These are phyloP conservation scores for Penicillium daleae DNA, from an alignment of 495 filamentous ascomycete genomes.

Conservation along the genomic window DNA sequence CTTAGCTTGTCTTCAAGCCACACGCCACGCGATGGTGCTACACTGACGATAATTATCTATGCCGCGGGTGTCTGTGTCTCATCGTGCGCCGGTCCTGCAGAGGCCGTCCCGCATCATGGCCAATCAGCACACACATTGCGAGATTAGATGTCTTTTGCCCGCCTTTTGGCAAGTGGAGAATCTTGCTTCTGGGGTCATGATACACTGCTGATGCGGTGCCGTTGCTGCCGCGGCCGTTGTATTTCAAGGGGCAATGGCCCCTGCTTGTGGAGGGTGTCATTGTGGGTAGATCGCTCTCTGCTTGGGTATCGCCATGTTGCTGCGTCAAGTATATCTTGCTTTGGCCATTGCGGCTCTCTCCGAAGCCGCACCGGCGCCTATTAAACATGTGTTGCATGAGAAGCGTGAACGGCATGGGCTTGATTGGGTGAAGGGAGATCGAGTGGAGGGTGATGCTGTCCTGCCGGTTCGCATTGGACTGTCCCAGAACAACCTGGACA, in stretches of 20 bases:
- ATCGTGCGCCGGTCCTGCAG: conserved; percentile 9
- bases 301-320: conserved; percentile 16
- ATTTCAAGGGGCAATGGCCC: conserved; percentile 12
- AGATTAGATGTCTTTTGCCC: conserved; percentile 9
- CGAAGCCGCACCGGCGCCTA: conserved; percentile 36
- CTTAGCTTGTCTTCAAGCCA: conserved; percentile 18
- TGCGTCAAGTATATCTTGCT: conserved; percentile 31
- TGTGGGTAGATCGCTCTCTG: neutral
- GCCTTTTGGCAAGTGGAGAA: conserved; percentile 8
- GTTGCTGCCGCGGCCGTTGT: conserved; percentile 1
- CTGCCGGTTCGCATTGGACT: conserved; percentile 38
- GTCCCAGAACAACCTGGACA: conserved; percentile 35
- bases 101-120: conserved; percentile 5
- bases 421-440: conserved; percentile 41
- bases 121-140: conserved; percentile 9
- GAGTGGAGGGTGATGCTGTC: conserved; percentile 32
- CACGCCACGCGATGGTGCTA: conserved; percentile 4
- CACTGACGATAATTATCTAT: neutral
- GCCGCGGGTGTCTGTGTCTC: conserved; percentile 13
- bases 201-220: conserved; percentile 2
- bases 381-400: conserved; percentile 48
- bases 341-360: conserved; percentile 34
- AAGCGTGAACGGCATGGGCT: conserved; percentile 30
- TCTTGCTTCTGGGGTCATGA: conserved; percentile 6
- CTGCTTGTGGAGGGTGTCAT: neutral